phyloP scores from a whole-genome alignment of 202 grass and related monocot species.

The Musa balbisiana region DNA sequence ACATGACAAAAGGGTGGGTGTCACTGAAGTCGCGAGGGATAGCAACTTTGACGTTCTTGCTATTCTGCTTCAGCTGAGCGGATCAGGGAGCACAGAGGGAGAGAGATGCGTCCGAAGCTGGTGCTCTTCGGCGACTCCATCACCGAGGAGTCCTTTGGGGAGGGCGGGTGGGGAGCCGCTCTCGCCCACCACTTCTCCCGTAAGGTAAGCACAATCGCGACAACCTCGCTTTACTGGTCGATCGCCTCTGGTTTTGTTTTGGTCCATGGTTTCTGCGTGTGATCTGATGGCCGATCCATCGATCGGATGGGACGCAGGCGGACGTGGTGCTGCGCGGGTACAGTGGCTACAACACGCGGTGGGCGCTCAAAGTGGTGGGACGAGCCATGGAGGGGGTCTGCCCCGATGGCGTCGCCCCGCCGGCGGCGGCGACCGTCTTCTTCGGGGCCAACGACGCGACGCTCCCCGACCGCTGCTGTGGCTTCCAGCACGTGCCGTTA shows the following conservation, averaged over 20 bases:
- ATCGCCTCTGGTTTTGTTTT: not conserved
- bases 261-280: not conserved
- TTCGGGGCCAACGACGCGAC: constrained; percentile 89
- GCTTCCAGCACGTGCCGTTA: constrained; percentile 73
- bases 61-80: not conserved
- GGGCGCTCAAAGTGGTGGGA: constrained; percentile 52
- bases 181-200: constrained; percentile 51
- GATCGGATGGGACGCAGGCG: constrained; percentile 20
- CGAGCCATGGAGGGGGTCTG: constrained; percentile 49
- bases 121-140: constrained; percentile 94
- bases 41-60: too few species aligned
- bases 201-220: constrained; percentile 19
- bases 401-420: constrained; percentile 16
- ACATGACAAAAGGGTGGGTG: too few species aligned
- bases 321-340: constrained; percentile 76
- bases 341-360: constrained; percentile 87
- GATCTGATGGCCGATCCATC: not conserved
- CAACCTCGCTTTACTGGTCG: not conserved
- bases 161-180: constrained; percentile 69
- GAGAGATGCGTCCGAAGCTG: constrained; percentile 49
- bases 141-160: constrained; percentile 58
- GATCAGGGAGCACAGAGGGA: not conserved
- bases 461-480: constrained; percentile 40
- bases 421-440: constrained; percentile 61
- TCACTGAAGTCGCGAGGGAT: too few species aligned